Conservation (phyloP, 441 rosid genomes). For the Adansonia gregorii region DNA sequence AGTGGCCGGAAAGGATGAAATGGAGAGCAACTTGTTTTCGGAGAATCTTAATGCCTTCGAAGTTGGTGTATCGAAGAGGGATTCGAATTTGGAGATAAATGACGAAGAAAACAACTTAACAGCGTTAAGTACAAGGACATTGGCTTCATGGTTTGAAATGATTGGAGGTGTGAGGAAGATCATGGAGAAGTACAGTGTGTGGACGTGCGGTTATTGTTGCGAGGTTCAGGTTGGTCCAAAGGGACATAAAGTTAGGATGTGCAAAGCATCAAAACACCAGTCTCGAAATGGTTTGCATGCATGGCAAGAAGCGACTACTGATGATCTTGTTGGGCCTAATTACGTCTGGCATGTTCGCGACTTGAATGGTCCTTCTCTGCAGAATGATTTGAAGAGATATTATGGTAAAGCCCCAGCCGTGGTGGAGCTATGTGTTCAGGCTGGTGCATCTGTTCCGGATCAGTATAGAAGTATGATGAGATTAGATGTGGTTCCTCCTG, state of each 20-base stretch:
- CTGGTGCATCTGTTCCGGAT: conserved; percentile 71
- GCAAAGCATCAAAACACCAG: conserved; percentile 82
- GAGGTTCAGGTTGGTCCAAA: conserved; percentile 92
- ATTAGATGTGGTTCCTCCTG: conserved; percentile 76
- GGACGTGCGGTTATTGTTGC: conserved; percentile 81
- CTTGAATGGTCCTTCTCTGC: conserved; percentile 50
- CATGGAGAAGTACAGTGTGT: conserved; percentile 66
- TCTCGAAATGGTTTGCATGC: conserved; percentile 79
- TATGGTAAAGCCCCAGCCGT: conserved; percentile 84
- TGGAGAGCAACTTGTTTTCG: conserved; percentile 9
- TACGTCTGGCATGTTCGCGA: conserved; percentile 82
- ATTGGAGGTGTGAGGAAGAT: conserved; percentile 60
- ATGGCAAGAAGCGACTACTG: conserved; percentile 82
- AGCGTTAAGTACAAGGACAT: conserved; percentile 51
- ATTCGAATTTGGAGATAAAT: conserved; percentile 17
- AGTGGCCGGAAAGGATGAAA: conserved; percentile 30
- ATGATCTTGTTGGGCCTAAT: conserved; percentile 75
- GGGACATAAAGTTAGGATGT: conserved; percentile 85
- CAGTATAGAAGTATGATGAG: conserved; percentile 81
- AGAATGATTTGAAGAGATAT: conserved; percentile 67
- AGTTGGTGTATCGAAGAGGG: conserved; percentile 21
- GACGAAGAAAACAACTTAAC: conserved; percentile 35
- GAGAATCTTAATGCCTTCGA: conserved; percentile 18
- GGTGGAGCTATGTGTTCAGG: conserved; percentile 77
- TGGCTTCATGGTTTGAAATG: conserved; percentile 73